Percentiles rank a stretch among this genome's conserved stretches.
Conservation (phyloP, 2,329 filamentous ascomycete species). For the Pezicula radicicola region DNA sequence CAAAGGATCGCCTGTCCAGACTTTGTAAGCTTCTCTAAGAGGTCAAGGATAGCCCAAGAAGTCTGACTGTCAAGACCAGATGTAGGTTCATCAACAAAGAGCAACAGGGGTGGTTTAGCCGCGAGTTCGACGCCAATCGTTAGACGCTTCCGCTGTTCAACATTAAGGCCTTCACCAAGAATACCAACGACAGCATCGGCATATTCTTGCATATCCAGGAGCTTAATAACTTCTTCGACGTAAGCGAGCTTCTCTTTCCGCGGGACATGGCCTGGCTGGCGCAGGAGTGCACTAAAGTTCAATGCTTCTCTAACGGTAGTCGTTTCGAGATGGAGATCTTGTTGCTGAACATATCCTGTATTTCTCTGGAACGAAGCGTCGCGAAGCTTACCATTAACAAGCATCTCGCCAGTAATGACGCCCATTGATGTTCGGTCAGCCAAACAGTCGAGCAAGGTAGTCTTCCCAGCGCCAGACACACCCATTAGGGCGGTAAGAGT, state of each 20-base stretch:
- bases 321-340: conserved; percentile 82
- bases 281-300: conserved; percentile 77
- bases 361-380: conserved; percentile 78
- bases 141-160: conserved; percentile 70
- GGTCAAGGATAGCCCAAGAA: conserved; percentile 81
- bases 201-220: conserved; percentile 86
- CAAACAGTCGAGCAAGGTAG: conserved; percentile 76
- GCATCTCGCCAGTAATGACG: conserved; percentile 79
- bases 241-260: conserved; percentile 78
- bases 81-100: conserved; percentile 91
- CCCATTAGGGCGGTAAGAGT: conserved; percentile 68
- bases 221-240: conserved; percentile 86
- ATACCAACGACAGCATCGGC: conserved; percentile 89
- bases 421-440: conserved; percentile 78
- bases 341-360: conserved; percentile 88
- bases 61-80: conserved; percentile 90
- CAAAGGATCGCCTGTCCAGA: conserved; percentile 87
- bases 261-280: conserved; percentile 71
- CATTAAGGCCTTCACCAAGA: conserved; percentile 78
- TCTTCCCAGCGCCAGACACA: conserved; percentile 75
- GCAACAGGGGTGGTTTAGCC: conserved; percentile 79
- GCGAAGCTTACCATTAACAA: conserved; percentile 15
- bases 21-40: conserved; percentile 83
- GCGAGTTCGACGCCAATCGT: conserved; percentile 93
- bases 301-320: conserved; percentile 85